phyloP scores from a whole-genome alignment of 1,284 basidiomycete genomes.

The Ustilago vetiveriae region DNA sequence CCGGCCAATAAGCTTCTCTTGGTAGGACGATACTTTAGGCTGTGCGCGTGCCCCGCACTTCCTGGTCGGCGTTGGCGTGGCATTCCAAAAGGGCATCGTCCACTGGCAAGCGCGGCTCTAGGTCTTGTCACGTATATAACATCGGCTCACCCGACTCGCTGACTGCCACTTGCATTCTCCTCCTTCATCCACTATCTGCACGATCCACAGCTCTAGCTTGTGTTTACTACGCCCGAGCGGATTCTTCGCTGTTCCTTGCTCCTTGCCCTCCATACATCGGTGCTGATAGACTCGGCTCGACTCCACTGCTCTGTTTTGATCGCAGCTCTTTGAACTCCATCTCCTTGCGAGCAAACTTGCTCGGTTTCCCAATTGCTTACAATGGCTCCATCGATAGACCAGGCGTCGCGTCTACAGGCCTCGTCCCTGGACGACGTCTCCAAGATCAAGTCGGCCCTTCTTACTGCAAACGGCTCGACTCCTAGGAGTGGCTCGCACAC shows the following conservation, averaged over 20 bases:
- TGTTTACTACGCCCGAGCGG: background rate
- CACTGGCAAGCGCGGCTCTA: background rate
- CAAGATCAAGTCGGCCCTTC: slow-evolving; percentile 51
- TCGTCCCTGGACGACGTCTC: slow-evolving; percentile 42
- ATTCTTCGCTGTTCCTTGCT: background rate
- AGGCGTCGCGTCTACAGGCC: slow-evolving; percentile 11
- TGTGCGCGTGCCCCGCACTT: slow-evolving; percentile 1
- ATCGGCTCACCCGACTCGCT: slow-evolving; percentile 25
- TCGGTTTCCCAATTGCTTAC: slow-evolving; percentile 1
- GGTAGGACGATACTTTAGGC: too few relatives aligned
- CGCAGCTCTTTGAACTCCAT: slow-evolving; percentile 2
- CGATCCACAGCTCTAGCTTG: background rate
- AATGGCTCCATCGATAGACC: slow-evolving; percentile 49
- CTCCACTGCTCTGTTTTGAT: slow-evolving; percentile 9
- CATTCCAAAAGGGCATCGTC: background rate
- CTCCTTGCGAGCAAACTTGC: slow-evolving; percentile 25
- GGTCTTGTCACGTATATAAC: slow-evolving; percentile 11
- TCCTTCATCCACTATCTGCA: background rate
- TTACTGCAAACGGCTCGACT: slow-evolving; percentile 28
- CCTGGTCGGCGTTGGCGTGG: background rate
- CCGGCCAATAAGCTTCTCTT: too few relatives aligned
- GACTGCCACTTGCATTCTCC: background rate
- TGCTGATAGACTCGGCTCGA: slow-evolving; percentile 16
- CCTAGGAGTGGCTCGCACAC: slow-evolving; percentile 47
- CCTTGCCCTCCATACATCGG: slow-evolving; percentile 1